These are phyloP conservation scores for Mucor irregularis DNA, from an alignment of 371 early-diverging fungal genomes.

Conservation along the genomic window DNA sequence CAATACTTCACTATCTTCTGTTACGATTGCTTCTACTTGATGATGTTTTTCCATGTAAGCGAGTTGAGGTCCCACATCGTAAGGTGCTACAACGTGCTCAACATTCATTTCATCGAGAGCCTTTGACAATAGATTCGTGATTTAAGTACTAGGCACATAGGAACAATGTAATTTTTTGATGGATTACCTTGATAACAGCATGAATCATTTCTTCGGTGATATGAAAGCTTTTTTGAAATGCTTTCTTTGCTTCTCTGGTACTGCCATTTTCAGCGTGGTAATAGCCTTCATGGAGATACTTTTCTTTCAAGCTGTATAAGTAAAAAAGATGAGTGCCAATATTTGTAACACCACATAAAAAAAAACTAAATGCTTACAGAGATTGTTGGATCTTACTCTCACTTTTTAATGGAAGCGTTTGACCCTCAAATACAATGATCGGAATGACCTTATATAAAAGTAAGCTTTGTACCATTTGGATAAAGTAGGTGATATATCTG, in stretches of 20 bases:
- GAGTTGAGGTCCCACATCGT: slow-evolving; percentile 99
- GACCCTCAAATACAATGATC: slow-evolving; percentile 97
- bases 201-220: slow-evolving; percentile 82
- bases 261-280: slow-evolving; percentile 53
- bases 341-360: no score
- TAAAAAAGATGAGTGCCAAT: no score
- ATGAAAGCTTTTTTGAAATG: slow-evolving; percentile 72
- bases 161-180: background rate
- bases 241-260: slow-evolving; percentile 62
- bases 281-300: slow-evolving; percentile 1
- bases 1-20: slow-evolving; percentile 98
- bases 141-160: background rate
- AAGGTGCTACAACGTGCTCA: slow-evolving; percentile 92
- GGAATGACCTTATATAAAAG: slow-evolving; percentile 75
- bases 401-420: slow-evolving; percentile 87
- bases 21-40: slow-evolving; percentile 80
- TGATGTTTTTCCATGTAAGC: slow-evolving; percentile 78
- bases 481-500: slow-evolving; percentile 79
- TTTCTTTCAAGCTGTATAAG: background rate
- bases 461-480: slow-evolving; percentile 73
- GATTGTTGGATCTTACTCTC: slow-evolving; percentile 69
- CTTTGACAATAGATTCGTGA: background rate
- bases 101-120: slow-evolving; percentile 39
- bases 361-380: no score
- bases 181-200: slow-evolving; percentile 65